Conservation (phyloP, 139 green algal genomes). For the Micractinium conductrix region DNA sequence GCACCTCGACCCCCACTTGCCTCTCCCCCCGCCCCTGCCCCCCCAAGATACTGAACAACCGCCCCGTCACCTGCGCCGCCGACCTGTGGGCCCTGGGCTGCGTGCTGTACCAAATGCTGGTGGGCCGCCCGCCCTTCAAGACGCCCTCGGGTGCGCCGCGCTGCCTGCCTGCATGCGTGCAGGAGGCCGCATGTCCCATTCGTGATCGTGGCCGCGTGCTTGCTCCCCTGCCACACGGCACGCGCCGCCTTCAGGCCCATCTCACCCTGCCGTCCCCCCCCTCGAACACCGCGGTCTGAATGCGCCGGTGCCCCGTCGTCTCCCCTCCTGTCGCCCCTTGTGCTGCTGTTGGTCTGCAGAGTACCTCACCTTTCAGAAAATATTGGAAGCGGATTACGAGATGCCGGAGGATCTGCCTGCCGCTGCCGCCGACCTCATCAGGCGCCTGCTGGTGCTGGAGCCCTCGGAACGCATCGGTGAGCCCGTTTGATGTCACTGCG, state of each 20-base stretch:
- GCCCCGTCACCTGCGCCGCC: slow-evolving; percentile 58
- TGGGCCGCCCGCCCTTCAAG: slow-evolving; percentile 80
- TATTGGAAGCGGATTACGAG: slow-evolving; percentile 31
- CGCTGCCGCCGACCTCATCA: slow-evolving; percentile 65
- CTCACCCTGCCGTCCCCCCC: too few species aligned
- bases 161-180: too few species aligned
- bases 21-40: background rate
- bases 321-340: too few species aligned
- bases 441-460: slow-evolving; percentile 67
- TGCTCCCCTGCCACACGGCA: background rate
- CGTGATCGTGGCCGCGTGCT: background rate
- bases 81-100: slow-evolving; percentile 91
- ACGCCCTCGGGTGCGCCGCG: slow-evolving; percentile 26
- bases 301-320: too few species aligned
- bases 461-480: slow-evolving; percentile 71
- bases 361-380: slow-evolving; percentile 89
- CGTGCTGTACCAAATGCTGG: slow-evolving; percentile 62
- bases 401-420: slow-evolving; percentile 22
- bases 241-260: too few species aligned
- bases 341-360: slow-evolving; percentile 59
- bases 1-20: background rate
- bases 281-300: too few species aligned
- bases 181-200: too few species aligned
- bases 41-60: slow-evolving; percentile 72
- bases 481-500: too few species aligned